A percentile compares a stretch with the other conserved stretches of the same genome.
Evolutionary conservation across 2,329 filamentous ascomycete species (phyloP).

Genomic region (Monilinia vaccinii-corymbosi): DNA sequence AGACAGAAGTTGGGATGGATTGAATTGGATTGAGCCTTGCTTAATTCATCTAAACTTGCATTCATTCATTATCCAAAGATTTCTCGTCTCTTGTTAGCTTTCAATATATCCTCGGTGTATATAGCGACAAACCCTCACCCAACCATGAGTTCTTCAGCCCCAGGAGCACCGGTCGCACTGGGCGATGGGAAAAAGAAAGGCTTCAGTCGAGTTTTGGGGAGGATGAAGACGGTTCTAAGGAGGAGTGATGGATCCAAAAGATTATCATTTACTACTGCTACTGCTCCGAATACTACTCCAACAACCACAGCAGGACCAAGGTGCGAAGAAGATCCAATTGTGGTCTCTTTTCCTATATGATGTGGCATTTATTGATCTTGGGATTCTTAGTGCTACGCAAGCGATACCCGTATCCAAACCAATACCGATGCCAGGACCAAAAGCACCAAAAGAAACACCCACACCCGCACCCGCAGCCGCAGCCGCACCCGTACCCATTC

Average conservation of each 20-base stretch:
- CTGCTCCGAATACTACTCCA: not conserved
- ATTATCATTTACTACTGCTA: constrained; percentile 17
- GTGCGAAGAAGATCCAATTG: constrained; percentile 9
- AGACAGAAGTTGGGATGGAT: not conserved
- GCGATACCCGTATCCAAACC: not conserved
- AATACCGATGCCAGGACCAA: not conserved
- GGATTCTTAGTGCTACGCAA: not conserved
- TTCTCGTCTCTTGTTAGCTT: no score
- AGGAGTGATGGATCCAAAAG: constrained; percentile 23
- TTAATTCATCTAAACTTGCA: no score
- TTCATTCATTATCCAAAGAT: no score
- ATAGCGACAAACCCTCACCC: not conserved
- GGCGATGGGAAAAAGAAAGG: constrained; percentile 22
- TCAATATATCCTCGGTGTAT: no score
- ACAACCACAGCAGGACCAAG: constrained; percentile 16
- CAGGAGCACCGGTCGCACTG: constrained; percentile 14
- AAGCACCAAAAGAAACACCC: constrained; percentile 5
- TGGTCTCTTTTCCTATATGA: not conserved
- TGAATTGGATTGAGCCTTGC: no score
- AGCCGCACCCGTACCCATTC: not conserved
- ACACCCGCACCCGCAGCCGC: no score
- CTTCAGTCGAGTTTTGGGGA: constrained; percentile 19
- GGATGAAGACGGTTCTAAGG: constrained; percentile 27
- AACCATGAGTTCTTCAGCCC: constrained; percentile 22
- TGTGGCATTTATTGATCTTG: not conserved